Evolutionary conservation across 1,284 basidiomycete genomes (phyloP).

Genomic region (Stygiomarasmius scandens): DNA sequence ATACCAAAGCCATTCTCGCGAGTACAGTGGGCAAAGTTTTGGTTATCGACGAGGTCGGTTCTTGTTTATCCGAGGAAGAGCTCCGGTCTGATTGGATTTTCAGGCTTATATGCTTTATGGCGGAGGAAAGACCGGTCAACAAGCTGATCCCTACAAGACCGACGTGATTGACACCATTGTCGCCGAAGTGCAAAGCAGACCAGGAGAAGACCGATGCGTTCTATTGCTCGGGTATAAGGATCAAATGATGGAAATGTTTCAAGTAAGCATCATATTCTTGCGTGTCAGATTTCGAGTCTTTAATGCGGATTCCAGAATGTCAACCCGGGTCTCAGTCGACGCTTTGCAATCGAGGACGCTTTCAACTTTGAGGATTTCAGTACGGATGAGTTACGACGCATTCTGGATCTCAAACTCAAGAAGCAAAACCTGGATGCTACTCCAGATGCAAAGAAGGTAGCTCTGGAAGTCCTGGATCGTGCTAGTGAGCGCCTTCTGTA

Average conservation of each 20-base stretch:
- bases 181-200: conserved; percentile 67
- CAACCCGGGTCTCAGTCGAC: conserved; percentile 62
- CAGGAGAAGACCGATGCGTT: conserved; percentile 70
- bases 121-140: conserved; percentile 33
- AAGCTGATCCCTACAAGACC: conserved; percentile 56
- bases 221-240: conserved; percentile 65
- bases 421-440: conserved; percentile 60
- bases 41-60: conserved; percentile 65
- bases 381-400: conserved; percentile 50
- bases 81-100: background rate
- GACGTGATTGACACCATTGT: conserved; percentile 74
- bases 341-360: conserved; percentile 67
- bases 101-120: conserved; percentile 71
- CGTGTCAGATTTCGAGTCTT: background rate
- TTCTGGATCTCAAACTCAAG: conserved; percentile 58
- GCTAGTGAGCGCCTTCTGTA: conserved; percentile 31
- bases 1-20: conserved; percentile 62
- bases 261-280: conserved; percentile 40
- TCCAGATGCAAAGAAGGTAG: conserved; percentile 53
- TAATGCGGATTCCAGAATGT: conserved; percentile 49
- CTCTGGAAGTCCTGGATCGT: conserved; percentile 54
- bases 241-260: conserved; percentile 71
- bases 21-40: conserved; percentile 63
- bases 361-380: conserved; percentile 70
- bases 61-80: background rate